These are phyloP conservation scores for Scutellaria minor DNA, from an alignment of 257 asterid genomes.

Conservation along the genomic window DNA sequence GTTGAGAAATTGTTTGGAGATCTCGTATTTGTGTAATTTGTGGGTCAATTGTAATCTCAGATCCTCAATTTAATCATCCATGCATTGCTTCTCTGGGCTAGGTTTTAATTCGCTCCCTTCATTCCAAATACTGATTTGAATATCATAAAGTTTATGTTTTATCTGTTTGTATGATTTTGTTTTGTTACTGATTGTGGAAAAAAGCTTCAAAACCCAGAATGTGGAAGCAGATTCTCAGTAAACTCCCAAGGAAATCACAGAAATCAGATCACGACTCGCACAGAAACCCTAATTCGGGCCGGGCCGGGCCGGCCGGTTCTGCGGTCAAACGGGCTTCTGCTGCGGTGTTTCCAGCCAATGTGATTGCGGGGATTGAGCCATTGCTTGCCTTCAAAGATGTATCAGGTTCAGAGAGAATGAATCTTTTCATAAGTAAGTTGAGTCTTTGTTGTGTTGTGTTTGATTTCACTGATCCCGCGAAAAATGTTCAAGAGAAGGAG, in stretches of 20 bases:
- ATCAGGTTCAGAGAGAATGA: slow-evolving; percentile 66
- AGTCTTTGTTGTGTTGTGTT: slow-evolving; percentile 82
- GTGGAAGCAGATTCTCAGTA: slow-evolving; percentile 68
- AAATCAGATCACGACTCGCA: slow-evolving; percentile 51
- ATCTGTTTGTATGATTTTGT: background rate
- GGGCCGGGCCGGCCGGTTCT: slow-evolving; percentile 36
- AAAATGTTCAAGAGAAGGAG: slow-evolving; percentile 65
- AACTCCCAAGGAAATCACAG: slow-evolving; percentile 63
- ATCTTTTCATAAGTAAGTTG: slow-evolving; percentile 86
- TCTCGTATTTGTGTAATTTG: slow-evolving; percentile 29
- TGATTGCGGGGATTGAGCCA: slow-evolving; percentile 80
- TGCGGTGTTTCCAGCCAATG: slow-evolving; percentile 68
- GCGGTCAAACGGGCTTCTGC: slow-evolving; percentile 57
- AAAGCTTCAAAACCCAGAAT: slow-evolving; percentile 39
- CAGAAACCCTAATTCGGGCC: slow-evolving; percentile 51
- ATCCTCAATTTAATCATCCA: slow-evolving; percentile 36
- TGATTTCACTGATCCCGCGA: slow-evolving; percentile 70
- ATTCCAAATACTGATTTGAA: slow-evolving; percentile 32
- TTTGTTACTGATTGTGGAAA: slow-evolving; percentile 11
- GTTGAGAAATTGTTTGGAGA: slow-evolving; percentile 9
- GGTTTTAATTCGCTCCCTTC: slow-evolving; percentile 31
- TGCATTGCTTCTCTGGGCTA: background rate
- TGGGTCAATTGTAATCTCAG: slow-evolving; percentile 31
- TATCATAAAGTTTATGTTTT: slow-evolving; percentile 24
- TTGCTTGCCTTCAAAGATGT: slow-evolving; percentile 82